A percentile compares a stretch with the other conserved stretches of the same genome.
These are phyloP conservation scores for Rheum nobile DNA, from an alignment of 148 eudicot species.

Conservation along the genomic window DNA sequence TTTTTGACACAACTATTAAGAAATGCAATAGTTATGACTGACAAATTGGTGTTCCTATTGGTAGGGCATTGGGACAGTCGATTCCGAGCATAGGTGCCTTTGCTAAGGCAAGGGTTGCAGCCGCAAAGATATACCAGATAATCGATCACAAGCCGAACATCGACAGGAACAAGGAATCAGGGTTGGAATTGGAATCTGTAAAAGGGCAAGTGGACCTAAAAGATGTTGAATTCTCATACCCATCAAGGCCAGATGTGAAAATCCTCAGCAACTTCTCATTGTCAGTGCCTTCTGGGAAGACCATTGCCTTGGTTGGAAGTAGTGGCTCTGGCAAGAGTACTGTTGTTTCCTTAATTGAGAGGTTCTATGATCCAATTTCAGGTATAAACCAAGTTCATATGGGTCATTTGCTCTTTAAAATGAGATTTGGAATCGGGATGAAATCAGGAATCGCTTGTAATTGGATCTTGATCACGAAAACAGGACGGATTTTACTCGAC, in stretches of 20 bases:
- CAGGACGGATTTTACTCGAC: constrained; percentile 82
- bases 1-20: too few relatives aligned
- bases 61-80: constrained; percentile 83
- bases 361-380: constrained; percentile 90
- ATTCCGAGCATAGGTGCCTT: constrained; percentile 99
- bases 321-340: constrained; percentile 99
- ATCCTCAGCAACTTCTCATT: constrained; percentile 58
- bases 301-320: constrained; percentile 96
- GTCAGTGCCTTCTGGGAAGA: constrained; percentile 79
- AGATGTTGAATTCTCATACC: constrained; percentile 69
- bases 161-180: constrained; percentile 52
- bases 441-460: neutral
- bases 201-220: constrained; percentile 67
- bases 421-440: too few relatives aligned
- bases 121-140: constrained; percentile 75
- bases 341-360: constrained; percentile 90
- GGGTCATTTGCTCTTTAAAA: too few relatives aligned
- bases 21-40: neutral
- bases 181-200: constrained; percentile 56
- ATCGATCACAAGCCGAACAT: constrained; percentile 84
- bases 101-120: constrained; percentile 92
- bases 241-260: constrained; percentile 78
- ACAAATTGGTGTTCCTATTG: neutral
- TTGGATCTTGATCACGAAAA: constrained; percentile 3
- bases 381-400: constrained; percentile 31